These are phyloP conservation scores for Geotrichum cucujoidarum DNA, from an alignment of 1,139 yeast species.

Conservation along the genomic window DNA sequence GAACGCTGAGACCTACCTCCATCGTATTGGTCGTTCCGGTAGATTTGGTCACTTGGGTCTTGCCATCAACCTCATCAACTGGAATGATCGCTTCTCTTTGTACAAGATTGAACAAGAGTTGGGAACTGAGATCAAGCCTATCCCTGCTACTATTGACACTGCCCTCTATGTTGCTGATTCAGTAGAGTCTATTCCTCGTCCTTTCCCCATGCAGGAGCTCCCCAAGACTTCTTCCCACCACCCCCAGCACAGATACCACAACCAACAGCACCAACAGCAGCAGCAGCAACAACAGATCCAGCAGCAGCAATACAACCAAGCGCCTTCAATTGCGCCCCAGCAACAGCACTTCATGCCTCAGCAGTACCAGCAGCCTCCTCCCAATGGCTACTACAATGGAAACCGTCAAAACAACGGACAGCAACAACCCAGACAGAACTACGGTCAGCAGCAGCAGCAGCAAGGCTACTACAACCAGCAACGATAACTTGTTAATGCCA, in stretches of 20 bases:
- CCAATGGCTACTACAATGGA: constrained; percentile 7
- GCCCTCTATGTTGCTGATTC: constrained; percentile 84
- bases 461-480: constrained; percentile 7
- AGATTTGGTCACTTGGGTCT: constrained; percentile 98
- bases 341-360: constrained; percentile 22
- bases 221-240: constrained; percentile 41
- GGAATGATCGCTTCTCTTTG: constrained; percentile 92
- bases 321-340: constrained; percentile 12
- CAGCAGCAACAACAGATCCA: constrained; percentile 27
- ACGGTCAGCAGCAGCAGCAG: neutral
- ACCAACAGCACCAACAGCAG: constrained; percentile 27
- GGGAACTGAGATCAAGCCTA: constrained; percentile 95
- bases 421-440: constrained; percentile 1
- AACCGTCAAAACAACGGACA: neutral
- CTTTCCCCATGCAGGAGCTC: constrained; percentile 69
- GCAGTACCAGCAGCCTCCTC: constrained; percentile 18
- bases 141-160: constrained; percentile 85
- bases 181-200: constrained; percentile 72
- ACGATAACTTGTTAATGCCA: constrained; percentile 1
- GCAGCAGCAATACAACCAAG: constrained; percentile 24
- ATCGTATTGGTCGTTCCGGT: constrained; percentile 98
- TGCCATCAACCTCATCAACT: constrained; percentile 92
- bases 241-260: constrained; percentile 21
- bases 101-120: constrained; percentile 95
- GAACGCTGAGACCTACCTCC: constrained; percentile 94